Base-by-base conservation (phyloP, 352 stramenopile genomes). In the Achlya hypogyna region DNA sequence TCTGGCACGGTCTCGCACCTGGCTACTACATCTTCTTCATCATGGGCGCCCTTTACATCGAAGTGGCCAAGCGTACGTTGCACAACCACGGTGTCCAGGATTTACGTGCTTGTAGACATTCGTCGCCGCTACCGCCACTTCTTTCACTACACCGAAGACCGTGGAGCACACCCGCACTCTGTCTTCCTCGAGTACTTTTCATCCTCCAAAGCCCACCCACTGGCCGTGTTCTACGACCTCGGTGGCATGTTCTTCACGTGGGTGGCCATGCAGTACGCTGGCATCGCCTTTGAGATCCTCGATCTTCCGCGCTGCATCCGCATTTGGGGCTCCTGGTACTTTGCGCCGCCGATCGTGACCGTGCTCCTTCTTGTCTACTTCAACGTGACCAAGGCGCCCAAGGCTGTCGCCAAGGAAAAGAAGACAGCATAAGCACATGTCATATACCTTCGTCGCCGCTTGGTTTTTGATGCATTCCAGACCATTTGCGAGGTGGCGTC, bases 21-120 rank as follows among this genome's bases (percentile, higher is more conserved):
- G 86, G 86, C 5, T 94, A 94, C 72, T 94, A 94, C 69, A 69
- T 92, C 23, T 94, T 94, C 71, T 94, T 94, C 73, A 79, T 94
- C 52, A 74, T 91, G 45, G 84, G 82, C 66, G 84, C 78, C 27
- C 78, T 93, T 54, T 91, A 92, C 77, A 89, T 93, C 35, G 86
- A 94, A 82, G 86, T 88, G 38, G 86, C 83, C 71, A 91, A 92
- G 72, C 74, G 82, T 88, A 66, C 52, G 80, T 49, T 49, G 42
- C 42, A 49, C 18, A 49, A 49, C 42, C 49, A 54, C 23, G 23
- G 6, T 6, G 49, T 6, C 29, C 6, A 6, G 2, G 38, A 45
- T 18, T 45, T 18, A 45, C n/a, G 2, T 66, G 63, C 5, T 8
- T 58, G 16, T 58, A 90, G 82, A 88, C 40, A 64, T 93, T 52